Evolutionary conservation across 768 basidiomycete genomes (phyloP), one percentile per base, ranked within the genome.

Genomic region (Galerina marginata): DNA sequence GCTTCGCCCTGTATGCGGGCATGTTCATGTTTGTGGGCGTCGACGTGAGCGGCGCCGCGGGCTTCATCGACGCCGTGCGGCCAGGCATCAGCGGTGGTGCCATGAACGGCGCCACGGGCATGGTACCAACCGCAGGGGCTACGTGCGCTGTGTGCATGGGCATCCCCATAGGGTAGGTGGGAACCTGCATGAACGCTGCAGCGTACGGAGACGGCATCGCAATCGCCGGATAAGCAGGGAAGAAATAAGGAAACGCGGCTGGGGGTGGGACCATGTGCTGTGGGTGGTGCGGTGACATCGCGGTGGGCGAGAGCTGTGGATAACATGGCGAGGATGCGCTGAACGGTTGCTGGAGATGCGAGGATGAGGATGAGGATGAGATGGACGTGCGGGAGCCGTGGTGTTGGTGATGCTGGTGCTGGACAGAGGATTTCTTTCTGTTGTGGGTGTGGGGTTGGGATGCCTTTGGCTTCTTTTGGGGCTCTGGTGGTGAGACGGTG

Each of bases 201-300:
- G 63, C 43, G 33, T 63, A 68, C 1, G 63, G 58, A 33, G 62
- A 53, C 10, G 68, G 61, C 64, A 71, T 63, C 6, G 62, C 50
- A 36, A 67, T 58, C 25, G 63, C 58, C 56, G 65, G 67, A 59
- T 72, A 71, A 2, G 67, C 54, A 29, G 71, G 66, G 56, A 68
- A 71, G 61, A 70, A 71, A 49, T 70, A 71, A 5, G 71, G 69
- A 50, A 65, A 59, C 9, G 64, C 14, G 11, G 62, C 43, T 43
- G 64, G 51, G 10, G 45, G 53, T 9, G 61, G 45, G 2, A 61
- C 33, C 51, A 67, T 50, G 45, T 56, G 64, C 26, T 47, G 54
- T 9, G 58, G 40, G 29, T 39, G 53, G 50, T 56, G 51, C 40
- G 62, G 44, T 20, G 61, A 60, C 15, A 48, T 53, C 12, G 44